Conservation (phyloP, 306 rosid genomes). For the Trichosanthes truncata region DNA sequence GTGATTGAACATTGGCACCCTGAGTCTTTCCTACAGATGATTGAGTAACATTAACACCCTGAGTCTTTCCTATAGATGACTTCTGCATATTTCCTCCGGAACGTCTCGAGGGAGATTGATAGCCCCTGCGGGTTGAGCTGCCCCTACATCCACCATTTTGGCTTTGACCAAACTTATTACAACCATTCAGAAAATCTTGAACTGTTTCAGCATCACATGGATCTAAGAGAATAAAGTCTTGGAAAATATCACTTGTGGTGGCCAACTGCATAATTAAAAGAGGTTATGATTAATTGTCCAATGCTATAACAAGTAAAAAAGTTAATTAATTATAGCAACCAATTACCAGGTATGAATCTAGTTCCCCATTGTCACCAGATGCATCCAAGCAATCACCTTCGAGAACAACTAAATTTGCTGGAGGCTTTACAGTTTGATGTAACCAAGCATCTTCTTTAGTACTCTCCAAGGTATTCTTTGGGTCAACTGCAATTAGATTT, state of each 20-base stretch:
- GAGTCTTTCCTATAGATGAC: slow-evolving; percentile 39
- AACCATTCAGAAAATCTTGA: slow-evolving; percentile 45
- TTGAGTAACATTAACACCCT: slow-evolving; percentile 25
- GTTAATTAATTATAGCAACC: slow-evolving; percentile 23
- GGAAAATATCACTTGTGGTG: slow-evolving; percentile 50
- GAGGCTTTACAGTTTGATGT: slow-evolving; percentile 66
- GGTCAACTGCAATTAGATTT: slow-evolving; percentile 54
- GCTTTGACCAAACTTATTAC: slow-evolving; percentile 26
- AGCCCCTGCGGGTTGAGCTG: slow-evolving; percentile 39
- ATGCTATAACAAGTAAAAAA: neutral
- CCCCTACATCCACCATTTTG: slow-evolving; percentile 37
- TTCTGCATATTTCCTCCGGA: slow-evolving; percentile 55
- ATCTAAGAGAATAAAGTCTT: slow-evolving; percentile 78
- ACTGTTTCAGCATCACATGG: slow-evolving; percentile 61
- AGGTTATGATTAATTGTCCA: neutral
- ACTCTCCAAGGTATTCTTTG: slow-evolving; percentile 51
- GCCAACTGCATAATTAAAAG: slow-evolving; percentile 56
- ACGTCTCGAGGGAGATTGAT: slow-evolving; percentile 44
- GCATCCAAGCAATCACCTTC: slow-evolving; percentile 95
- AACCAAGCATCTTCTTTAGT: slow-evolving; percentile 37
- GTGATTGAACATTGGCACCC: slow-evolving; percentile 34
- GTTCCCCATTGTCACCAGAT: slow-evolving; percentile 75
- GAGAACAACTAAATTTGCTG: slow-evolving; percentile 83
- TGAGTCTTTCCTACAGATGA: slow-evolving; percentile 40
- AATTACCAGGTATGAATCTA: slow-evolving; percentile 86